Evolutionary conservation across 495 filamentous ascomycete species (phyloP), one percentile per base, ranked within the genome.

Genomic region (Parathielavia hyrcaniae): DNA sequence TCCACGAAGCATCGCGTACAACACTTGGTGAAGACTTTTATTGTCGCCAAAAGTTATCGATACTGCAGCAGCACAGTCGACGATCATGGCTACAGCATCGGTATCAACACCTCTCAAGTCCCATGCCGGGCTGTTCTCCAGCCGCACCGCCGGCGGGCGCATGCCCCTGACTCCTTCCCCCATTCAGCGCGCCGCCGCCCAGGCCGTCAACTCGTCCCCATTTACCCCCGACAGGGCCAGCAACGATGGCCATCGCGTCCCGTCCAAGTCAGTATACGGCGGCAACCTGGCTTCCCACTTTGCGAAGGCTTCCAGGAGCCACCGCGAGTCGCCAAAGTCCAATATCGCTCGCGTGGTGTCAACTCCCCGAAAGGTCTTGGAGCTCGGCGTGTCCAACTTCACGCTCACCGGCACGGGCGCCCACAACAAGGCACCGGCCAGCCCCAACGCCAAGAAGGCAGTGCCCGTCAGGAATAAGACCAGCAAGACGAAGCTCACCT

Each of bases 111-210:
- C 93, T 41, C 78, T 92, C 69, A 96, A 95, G 81, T 91, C 86
- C 79, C 92, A 96, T 73, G 83, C 87, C 73, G 89, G 89, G 53
- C 80, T 96, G 66, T 97, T 98, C 78, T 92, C 89, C 57, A 83
- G 87, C 62, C 90, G 89, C 71, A 92, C 90, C 66, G 93, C 90
- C 65, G 92, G 91, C 70, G 90, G 91, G 67, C 89, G 95, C 50
- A 90, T 95, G 81, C 91, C 92, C 60, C 75, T 97, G 64, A 96
- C 93, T 1, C 95, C 93, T 13, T 97, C 93, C 4, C 95, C 93
- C 43, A 84, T 86, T 22, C 74, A 76, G 52, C 71, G 71, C 51
- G 62, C 69, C n/a, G 50, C 63, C 32, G 69, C 78, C 10, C 67
- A 76, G 30, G 85, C 83, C 66, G 58, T 76, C 57, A 71, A 82